Evolutionary conservation across 2,329 filamentous ascomycete species (phyloP).

Genomic region (Pseudogymnoascus sp.): DNA sequence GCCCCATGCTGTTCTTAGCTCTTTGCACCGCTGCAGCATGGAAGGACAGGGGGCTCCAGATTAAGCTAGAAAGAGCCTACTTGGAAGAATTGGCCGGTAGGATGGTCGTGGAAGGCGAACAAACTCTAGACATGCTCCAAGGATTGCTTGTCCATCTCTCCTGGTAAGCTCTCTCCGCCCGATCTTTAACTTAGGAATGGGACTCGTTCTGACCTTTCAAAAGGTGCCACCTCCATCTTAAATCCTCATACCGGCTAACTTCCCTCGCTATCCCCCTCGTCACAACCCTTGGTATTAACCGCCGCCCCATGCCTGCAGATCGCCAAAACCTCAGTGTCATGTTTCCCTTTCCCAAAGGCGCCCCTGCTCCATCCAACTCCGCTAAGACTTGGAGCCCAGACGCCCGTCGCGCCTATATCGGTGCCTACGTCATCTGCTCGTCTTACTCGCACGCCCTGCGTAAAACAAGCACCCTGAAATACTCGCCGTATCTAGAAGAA

Average conservation of each 20-base stretch:
- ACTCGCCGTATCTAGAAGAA: slow-evolving; percentile 7
- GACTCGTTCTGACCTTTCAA: background rate
- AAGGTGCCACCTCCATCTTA: slow-evolving; percentile 11
- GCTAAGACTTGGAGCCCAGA: slow-evolving; percentile 6
- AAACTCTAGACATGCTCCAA: slow-evolving; percentile 10
- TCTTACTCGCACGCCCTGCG: slow-evolving; percentile 5
- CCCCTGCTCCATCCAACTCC: background rate
- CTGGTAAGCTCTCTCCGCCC: background rate
- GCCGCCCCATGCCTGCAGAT: background rate
- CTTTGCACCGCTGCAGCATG: slow-evolving; percentile 2
- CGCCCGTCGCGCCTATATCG: slow-evolving; percentile 10
- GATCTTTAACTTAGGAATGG: background rate
- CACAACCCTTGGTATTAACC: slow-evolving; percentile 5
- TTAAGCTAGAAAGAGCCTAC: slow-evolving; percentile 4
- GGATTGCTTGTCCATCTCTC: slow-evolving; percentile 9
- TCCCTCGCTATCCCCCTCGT: slow-evolving; percentile 9
- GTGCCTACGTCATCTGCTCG: slow-evolving; percentile 9
- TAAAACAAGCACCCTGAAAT: slow-evolving; percentile 4
- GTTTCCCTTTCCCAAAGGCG: slow-evolving; percentile 4
- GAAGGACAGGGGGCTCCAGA: slow-evolving; percentile 6
- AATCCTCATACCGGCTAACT: slow-evolving; percentile 8
- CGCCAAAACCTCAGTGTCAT: background rate
- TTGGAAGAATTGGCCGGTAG: background rate
- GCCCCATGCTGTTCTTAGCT: slow-evolving; percentile 3
- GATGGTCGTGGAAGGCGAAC: slow-evolving; percentile 11